Percentiles rank a stretch among this genome's conserved stretches.
Conservation (phyloP, 768 basidiomycete genomes). For the Hysterangium stoloniferum region DNA sequence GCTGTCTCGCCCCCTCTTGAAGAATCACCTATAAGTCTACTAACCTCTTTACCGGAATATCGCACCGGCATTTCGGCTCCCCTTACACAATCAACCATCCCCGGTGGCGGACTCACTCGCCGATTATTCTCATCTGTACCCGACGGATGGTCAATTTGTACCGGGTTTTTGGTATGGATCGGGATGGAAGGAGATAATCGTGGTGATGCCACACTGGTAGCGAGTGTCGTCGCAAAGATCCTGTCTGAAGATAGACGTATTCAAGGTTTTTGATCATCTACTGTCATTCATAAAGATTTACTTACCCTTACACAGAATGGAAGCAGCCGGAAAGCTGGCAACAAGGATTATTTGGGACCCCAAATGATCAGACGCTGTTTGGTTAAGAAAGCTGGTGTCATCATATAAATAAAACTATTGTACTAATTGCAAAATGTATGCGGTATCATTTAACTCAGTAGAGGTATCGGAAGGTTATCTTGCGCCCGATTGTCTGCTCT, state of each 20-base stretch:
- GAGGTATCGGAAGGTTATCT: conserved; percentile 8
- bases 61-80: conserved; percentile 38
- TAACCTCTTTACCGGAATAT: conserved; percentile 39
- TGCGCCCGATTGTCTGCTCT: neutral
- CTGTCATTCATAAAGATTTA: neutral
- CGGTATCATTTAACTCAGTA: neutral
- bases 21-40: conserved; percentile 37
- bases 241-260: conserved; percentile 31
- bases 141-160: conserved; percentile 41
- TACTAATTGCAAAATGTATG: neutral
- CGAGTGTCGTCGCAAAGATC: conserved; percentile 43
- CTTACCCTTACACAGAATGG: conserved; percentile 34
- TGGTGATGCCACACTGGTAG: conserved; percentile 49
- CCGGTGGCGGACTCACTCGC: conserved; percentile 68
- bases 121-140: conserved; percentile 57
- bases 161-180: conserved; percentile 59
- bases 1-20: conserved; percentile 37
- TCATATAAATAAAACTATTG: neutral
- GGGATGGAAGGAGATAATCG: conserved; percentile 80
- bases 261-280: conserved; percentile 4
- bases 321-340: conserved; percentile 59
- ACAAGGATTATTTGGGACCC: conserved; percentile 60
- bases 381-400: conserved; percentile 33
- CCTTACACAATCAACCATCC: conserved; percentile 33
- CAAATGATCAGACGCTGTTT: conserved; percentile 66